A percentile compares a stretch with the other conserved stretches of the same genome.
phyloP scores from a whole-genome alignment of 2,329 filamentous ascomycete species.

The Diaporthe australafricana region DNA sequence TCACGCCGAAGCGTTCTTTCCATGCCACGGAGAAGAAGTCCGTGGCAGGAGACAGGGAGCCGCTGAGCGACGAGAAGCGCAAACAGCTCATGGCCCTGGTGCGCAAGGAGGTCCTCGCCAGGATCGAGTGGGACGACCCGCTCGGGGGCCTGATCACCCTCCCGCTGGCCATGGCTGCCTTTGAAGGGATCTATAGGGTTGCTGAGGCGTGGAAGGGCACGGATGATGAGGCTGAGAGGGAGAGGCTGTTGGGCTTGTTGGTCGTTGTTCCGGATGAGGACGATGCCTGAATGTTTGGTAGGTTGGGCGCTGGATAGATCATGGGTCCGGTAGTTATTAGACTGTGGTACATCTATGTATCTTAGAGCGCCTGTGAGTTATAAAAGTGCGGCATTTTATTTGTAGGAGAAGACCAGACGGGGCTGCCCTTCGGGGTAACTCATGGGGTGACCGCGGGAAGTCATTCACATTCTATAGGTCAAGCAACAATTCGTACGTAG shows the following conservation, averaged over 20 bases:
- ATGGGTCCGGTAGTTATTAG: no score
- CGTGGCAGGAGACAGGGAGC: neutral
- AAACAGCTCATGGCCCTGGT: neutral
- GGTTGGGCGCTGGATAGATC: neutral
- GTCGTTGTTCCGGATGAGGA: constrained; percentile 11
- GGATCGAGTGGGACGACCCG: constrained; percentile 11
- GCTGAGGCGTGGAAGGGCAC: constrained; percentile 1
- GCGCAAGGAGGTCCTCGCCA: neutral
- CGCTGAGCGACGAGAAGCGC: neutral
- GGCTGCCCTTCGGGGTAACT: neutral
- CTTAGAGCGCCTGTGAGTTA: no score
- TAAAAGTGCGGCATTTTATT: neutral
- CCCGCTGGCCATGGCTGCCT: constrained; percentile 7
- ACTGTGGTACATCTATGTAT: no score
- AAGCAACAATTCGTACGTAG: neutral
- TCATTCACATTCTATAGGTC: neutral
- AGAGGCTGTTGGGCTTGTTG: neutral
- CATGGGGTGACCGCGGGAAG: neutral
- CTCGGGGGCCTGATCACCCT: neutral
- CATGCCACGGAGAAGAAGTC: no score
- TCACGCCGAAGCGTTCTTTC: no score
- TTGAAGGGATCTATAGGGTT: neutral
- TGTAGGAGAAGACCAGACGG: neutral
- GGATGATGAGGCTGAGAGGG: neutral
- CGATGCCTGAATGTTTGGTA: neutral